Conservation (phyloP, 345 rosid genomes). For the Euclidium syriacum region DNA sequence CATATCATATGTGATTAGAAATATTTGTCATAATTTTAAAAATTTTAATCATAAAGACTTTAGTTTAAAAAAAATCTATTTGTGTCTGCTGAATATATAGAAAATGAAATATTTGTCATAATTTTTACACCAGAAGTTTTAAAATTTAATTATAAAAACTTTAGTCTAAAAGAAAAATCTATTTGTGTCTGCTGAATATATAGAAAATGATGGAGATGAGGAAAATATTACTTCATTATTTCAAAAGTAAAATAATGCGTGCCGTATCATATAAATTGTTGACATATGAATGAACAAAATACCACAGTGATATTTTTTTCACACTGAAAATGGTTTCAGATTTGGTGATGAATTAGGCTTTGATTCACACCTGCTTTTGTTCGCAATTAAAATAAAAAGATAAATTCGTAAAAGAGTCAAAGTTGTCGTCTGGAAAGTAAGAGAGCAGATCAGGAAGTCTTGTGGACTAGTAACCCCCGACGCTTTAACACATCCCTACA, state of each 20-base stretch:
- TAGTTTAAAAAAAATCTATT: neutral
- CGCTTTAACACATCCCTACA: slow-evolving; percentile 5
- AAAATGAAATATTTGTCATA: neutral
- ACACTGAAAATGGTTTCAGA: neutral
- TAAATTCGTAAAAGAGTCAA: slow-evolving; percentile 16
- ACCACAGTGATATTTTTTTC: neutral
- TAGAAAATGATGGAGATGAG: neutral
- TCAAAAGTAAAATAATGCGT: neutral
- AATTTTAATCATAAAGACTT: neutral
- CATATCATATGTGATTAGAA: slow-evolving; percentile 1
- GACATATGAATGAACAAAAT: slow-evolving; percentile 1
- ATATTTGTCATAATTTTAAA: neutral
- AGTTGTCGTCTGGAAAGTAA: slow-evolving; percentile 18
- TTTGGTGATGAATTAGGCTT: slow-evolving; percentile 13
- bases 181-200: neutral
- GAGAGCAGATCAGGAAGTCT: slow-evolving; percentile 2
- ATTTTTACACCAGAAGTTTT: too few species aligned
- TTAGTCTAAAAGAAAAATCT: neutral
- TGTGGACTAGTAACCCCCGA: slow-evolving; percentile 18
- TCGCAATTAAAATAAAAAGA: neutral
- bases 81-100: neutral
- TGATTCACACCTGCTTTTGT: slow-evolving; percentile 14
- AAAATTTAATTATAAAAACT: neutral
- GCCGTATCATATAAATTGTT: neutral
- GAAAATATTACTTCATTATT: neutral